phyloP scores from a whole-genome alignment of 2,329 filamentous ascomycete species.

The Fusarium circinatum region DNA sequence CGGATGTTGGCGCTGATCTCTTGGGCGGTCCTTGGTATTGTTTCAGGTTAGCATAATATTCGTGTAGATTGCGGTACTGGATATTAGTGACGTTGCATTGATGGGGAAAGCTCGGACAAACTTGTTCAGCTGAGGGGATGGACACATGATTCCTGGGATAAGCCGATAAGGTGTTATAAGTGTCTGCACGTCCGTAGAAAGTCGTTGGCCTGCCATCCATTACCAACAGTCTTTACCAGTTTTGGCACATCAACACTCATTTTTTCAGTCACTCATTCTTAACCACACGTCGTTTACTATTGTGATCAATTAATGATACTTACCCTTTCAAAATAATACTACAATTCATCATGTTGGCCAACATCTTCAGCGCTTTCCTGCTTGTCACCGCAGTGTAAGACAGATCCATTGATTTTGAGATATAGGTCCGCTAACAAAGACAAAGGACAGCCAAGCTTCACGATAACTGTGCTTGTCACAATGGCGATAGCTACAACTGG shows the following conservation, averaged over 20 bases:
- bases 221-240: background rate
- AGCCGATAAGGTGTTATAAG: background rate
- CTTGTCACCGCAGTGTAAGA: constrained; percentile 30
- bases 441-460: constrained; percentile 31
- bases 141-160: rapidly evolving
- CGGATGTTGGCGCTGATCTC: background rate
- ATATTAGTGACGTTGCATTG: background rate
- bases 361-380: constrained; percentile 19
- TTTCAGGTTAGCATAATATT: constrained; percentile 10
- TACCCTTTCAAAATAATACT: no score
- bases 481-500: constrained; percentile 36
- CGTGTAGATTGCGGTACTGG: background rate
- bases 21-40: background rate
- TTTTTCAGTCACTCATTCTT: no score
- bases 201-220: no score
- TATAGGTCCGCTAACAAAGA: no score
- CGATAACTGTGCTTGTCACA: constrained; percentile 32
- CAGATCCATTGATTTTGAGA: no score
- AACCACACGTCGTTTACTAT: no score
- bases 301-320: no score
- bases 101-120: background rate
- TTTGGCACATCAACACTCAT: background rate
- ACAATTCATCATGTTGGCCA: constrained; percentile 23
- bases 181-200: background rate
- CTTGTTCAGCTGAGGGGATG: background rate